Base-by-base conservation (phyloP, 257 asterid species). In the Solanum sejunctum region DNA sequence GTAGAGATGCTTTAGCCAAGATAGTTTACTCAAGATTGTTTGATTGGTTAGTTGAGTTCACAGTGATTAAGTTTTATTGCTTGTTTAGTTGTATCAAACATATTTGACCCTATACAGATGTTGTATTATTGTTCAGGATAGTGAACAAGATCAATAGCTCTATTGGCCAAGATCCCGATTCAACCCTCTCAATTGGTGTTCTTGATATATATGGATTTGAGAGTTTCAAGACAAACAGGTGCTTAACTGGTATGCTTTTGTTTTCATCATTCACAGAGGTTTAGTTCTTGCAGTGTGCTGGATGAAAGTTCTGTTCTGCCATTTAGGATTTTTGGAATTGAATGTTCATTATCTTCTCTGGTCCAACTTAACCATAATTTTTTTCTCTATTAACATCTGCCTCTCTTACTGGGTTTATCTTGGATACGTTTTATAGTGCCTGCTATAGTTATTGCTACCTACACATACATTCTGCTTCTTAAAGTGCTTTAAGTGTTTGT, bases 171-270 rank as follows among this genome's bases (percentile, higher is more conserved):
- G 98, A 95, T 91, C 90, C 94, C 69, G 89, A 89, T 73, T 94
- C 98, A 75, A 90, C 90, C 86, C 84, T 85, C 85, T 91, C 94
- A 85, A 95, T 95, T 80, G 98, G 98, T 85, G 96, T 95, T 89
- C 96, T 95, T 88, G 98, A 95, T 89, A 95, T 95, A 55, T 95
- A 95, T 91, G 98, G 98, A 87, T 95, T 95, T 71, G 98, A 95
- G 93, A 95, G 98, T 91, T 95, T 95, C 98, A 94, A 94, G 96
- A 93, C 95, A 91, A 95, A 95, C 98, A 95, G 98, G 98, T 95
- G 98, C 98, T 95, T 94, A 91, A 92, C 96, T 83, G 98, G 98
- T 95, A 95, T 90, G 98, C 98, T 94, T 94, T 90, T 92, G 89
- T 86, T 88, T 94, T 92, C 90, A 20, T 86, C 92, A 86, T 91